These are phyloP conservation scores for Tolypocladium cylindrosporum DNA, from an alignment of 2,329 filamentous ascomycete genomes.

Conservation along the genomic window DNA sequence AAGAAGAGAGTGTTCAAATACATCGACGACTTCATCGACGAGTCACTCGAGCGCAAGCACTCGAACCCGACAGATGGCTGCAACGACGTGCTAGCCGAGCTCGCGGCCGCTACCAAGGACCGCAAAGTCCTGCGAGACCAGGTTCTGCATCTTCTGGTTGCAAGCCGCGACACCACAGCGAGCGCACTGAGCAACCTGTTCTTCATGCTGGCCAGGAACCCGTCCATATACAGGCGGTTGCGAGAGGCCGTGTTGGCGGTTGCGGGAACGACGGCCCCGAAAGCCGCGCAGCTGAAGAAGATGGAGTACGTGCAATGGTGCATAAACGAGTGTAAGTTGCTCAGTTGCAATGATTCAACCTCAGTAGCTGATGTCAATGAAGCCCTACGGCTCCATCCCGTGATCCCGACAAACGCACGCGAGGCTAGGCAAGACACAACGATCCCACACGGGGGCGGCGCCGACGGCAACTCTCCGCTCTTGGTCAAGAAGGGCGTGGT, in stretches of 20 bases:
- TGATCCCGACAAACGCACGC: conserved; percentile 37
- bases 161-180: conserved; percentile 37
- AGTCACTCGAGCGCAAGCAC: conserved; percentile 14
- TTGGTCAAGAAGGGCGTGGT: conserved; percentile 36
- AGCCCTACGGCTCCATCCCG: conserved; percentile 40
- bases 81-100: conserved; percentile 39
- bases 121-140: conserved; percentile 28
- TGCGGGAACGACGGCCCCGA: conserved; percentile 24
- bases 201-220: conserved; percentile 29
- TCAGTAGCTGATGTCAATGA: background rate
- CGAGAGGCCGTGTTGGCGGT: conserved; percentile 27
- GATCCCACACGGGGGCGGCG: conserved; percentile 41
- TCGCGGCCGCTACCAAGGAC: conserved; percentile 35
- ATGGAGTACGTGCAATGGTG: conserved; percentile 46
- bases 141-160: conserved; percentile 32
- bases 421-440: conserved; percentile 29
- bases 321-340: conserved; percentile 42
- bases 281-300: conserved; percentile 37
- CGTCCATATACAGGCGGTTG: conserved; percentile 33
- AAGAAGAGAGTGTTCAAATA: conserved; percentile 25
- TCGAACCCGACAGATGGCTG: conserved; percentile 11
- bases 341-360: too few relatives aligned
- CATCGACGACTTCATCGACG: conserved; percentile 33
- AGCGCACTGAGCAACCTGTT: conserved; percentile 32
- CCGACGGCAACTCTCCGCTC: conserved; percentile 35